Percentiles rank a stretch among this genome's conserved stretches.
phyloP scores from a whole-genome alignment of 23 red algal genomes.

The Gracilaria vermiculophylla region DNA sequence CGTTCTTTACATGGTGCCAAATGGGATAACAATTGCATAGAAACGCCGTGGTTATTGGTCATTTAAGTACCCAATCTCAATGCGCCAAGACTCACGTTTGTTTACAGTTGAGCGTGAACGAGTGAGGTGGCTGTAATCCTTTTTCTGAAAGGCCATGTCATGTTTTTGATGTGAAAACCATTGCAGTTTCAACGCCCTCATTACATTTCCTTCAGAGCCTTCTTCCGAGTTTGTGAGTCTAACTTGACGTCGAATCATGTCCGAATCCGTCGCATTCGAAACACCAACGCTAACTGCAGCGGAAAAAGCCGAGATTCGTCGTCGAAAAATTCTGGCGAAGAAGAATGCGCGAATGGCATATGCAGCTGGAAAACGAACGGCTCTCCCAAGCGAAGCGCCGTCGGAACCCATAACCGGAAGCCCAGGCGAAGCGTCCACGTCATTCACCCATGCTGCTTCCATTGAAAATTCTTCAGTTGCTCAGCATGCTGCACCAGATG shows the following conservation, averaged over 20 bases:
- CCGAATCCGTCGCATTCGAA: background rate
- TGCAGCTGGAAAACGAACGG: slow-evolving; percentile 14
- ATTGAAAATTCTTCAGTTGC: background rate
- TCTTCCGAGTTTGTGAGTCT: background rate
- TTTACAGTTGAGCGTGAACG: too few relatives aligned
- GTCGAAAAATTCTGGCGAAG: slow-evolving; percentile 71
- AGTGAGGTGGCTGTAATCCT: too few relatives aligned
- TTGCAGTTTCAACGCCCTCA: too few relatives aligned
- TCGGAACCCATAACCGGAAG: background rate
- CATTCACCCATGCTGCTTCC: background rate
- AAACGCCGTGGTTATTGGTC: too few relatives aligned
- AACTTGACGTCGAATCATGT: background rate
- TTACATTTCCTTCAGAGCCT: too few relatives aligned
- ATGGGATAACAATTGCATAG: too few relatives aligned
- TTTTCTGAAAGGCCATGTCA: too few relatives aligned
- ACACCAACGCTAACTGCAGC: slow-evolving; percentile 18
- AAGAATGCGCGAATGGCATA: slow-evolving; percentile 71
- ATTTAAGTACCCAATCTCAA: too few relatives aligned
- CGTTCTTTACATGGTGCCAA: too few relatives aligned
- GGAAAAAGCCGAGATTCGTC: slow-evolving; percentile 61
- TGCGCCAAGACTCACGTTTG: too few relatives aligned
- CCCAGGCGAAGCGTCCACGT: background rate
- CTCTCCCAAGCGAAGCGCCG: slow-evolving; percentile 3
- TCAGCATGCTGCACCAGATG: background rate
- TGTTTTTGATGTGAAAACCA: too few relatives aligned